phyloP scores from a whole-genome alignment of 2,329 filamentous ascomycete genomes.

The Cytospora schulzeri region DNA sequence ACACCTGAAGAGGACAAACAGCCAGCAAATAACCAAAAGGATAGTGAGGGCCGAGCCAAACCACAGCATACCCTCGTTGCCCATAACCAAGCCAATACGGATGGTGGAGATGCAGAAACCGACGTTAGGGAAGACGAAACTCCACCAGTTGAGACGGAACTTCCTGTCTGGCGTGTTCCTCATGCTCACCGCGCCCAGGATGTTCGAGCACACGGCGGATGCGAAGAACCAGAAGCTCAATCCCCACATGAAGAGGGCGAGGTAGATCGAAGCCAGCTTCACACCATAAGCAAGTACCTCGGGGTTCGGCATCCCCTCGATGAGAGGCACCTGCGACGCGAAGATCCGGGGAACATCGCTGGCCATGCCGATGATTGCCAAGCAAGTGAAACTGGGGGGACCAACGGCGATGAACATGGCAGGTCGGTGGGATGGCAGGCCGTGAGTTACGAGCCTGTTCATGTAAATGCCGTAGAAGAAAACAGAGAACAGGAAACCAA shows the following conservation, averaged over 20 bases:
- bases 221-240: constrained; percentile 62
- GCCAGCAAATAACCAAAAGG: constrained; percentile 56
- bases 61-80: constrained; percentile 54
- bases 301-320: constrained; percentile 36
- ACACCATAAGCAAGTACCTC: constrained; percentile 30
- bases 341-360: constrained; percentile 39
- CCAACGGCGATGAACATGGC: constrained; percentile 68
- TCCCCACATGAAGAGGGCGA: constrained; percentile 65
- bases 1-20: constrained; percentile 53
- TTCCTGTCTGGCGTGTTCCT: constrained; percentile 36
- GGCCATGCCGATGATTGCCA: constrained; percentile 38
- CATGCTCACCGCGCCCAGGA: background rate
- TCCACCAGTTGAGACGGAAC: constrained; percentile 59
- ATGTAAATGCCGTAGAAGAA: constrained; percentile 64
- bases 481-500: constrained; percentile 60
- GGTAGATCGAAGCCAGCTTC: constrained; percentile 39
- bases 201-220: constrained; percentile 43
- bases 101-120: constrained; percentile 64
- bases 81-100: constrained; percentile 54
- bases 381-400: constrained; percentile 52
- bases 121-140: constrained; percentile 67
- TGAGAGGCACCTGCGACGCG: constrained; percentile 40
- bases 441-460: constrained; percentile 57
- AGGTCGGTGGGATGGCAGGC: constrained; percentile 58
- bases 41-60: constrained; percentile 59